phyloP scores from a whole-genome alignment of 2,329 filamentous ascomycete genomes.

The Aureobasidium sp. region DNA sequence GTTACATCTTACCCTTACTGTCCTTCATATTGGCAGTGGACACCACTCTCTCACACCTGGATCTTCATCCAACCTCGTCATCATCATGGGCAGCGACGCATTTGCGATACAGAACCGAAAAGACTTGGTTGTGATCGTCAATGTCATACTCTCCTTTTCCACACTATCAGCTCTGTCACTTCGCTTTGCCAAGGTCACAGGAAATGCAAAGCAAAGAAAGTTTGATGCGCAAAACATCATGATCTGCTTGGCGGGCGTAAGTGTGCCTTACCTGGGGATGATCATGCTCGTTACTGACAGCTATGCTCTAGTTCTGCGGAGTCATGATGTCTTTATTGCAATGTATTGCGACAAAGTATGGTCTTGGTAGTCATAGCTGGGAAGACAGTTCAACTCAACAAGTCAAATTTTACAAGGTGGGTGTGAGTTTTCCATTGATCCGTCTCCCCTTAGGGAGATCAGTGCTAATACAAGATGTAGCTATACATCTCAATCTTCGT shows the following conservation, averaged over 20 bases:
- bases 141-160: slow-evolving; percentile 9
- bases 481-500: slow-evolving; percentile 25
- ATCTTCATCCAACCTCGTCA: neutral
- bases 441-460: neutral
- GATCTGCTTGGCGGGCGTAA: slow-evolving; percentile 12
- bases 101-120: slow-evolving; percentile 6
- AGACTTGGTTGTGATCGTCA: slow-evolving; percentile 14
- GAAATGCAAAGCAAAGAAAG: slow-evolving; percentile 12
- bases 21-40: neutral
- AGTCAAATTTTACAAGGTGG: slow-evolving; percentile 18
- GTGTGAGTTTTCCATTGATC: slow-evolving; percentile 12
- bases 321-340: slow-evolving; percentile 18
- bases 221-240: slow-evolving; percentile 15
- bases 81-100: slow-evolving; percentile 4
- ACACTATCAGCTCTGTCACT: neutral
- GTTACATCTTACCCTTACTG: neutral
- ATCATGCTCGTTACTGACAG: neutral
- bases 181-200: slow-evolving; percentile 13
- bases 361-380: slow-evolving; percentile 16
- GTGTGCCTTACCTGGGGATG: neutral
- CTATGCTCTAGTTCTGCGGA: slow-evolving; percentile 12
- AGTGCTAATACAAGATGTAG: slow-evolving; percentile 15
- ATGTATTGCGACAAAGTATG: slow-evolving; percentile 18
- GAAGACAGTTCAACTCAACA: neutral
- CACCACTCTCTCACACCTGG: neutral